Percentiles rank a stretch among this genome's conserved stretches.
Evolutionary conservation across 2,329 filamentous ascomycete genomes (phyloP).

Genomic region (Talaromyces sp.): DNA sequence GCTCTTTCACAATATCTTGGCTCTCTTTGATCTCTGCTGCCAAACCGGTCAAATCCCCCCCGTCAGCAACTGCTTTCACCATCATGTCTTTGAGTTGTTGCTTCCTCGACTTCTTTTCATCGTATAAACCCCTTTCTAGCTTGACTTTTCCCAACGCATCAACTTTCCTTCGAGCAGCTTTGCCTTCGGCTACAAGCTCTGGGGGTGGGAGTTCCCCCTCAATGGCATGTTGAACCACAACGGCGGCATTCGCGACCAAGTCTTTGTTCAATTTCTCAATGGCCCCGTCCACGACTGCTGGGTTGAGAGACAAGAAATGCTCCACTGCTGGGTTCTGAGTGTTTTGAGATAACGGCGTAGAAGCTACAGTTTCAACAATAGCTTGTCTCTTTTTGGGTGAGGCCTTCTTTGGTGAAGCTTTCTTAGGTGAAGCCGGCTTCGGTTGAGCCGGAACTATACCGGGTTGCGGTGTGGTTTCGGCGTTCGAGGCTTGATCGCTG

Average conservation of each 20-base stretch:
- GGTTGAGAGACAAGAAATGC: conserved; percentile 30
- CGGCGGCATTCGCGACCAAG: conserved; percentile 32
- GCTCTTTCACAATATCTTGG: conserved; percentile 27
- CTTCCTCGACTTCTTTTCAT: conserved; percentile 26
- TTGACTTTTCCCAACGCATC: conserved; percentile 34
- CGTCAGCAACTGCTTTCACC: conserved; percentile 32
- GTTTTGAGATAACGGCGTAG: conserved; percentile 17
- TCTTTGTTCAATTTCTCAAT: conserved; percentile 28
- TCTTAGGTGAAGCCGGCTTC: not conserved
- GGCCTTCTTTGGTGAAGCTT: not conserved
- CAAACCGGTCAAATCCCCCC: conserved; percentile 27
- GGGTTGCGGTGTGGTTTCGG: not conserved
- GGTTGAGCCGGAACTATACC: not conserved
- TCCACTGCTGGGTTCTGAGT: conserved; percentile 22
- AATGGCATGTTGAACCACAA: conserved; percentile 35
- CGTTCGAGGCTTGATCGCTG: not conserved
- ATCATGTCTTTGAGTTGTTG: conserved; percentile 32
- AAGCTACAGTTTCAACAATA: not conserved
- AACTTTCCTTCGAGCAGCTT: conserved; percentile 32
- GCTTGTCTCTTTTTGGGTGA: not conserved
- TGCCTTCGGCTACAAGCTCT: conserved; percentile 33
- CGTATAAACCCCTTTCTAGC: conserved; percentile 24
- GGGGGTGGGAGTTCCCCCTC: conserved; percentile 28
- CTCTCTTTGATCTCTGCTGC: conserved; percentile 31
- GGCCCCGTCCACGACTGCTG: conserved; percentile 22